Percentiles rank a stretch among this genome's conserved stretches.
phyloP scores from a whole-genome alignment of 805 yeast genomes.

The Saccharomycopsis lassenensis region DNA sequence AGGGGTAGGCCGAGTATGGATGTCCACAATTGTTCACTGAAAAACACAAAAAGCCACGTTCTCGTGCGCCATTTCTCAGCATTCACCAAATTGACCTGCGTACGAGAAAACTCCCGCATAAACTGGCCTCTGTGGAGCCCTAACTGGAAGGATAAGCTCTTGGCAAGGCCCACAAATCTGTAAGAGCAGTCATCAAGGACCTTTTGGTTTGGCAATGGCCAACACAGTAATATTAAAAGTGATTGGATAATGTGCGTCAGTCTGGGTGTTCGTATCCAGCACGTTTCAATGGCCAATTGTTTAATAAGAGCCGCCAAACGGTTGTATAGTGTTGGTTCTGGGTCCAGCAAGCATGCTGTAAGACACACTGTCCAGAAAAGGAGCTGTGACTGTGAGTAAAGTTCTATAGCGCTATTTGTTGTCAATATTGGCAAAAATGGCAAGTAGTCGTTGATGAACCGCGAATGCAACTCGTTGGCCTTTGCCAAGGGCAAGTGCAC shows the following conservation, averaged over 20 bases:
- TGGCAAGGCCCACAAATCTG: slow-evolving; percentile 80
- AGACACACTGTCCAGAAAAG: slow-evolving; percentile 86
- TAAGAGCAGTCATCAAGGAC: slow-evolving; percentile 88
- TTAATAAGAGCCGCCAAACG: slow-evolving; percentile 67
- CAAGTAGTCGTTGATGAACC: slow-evolving; percentile 54
- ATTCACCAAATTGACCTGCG: slow-evolving; percentile 79
- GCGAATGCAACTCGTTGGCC: slow-evolving; percentile 62
- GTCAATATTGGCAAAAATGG: slow-evolving; percentile 75
- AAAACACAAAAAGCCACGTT: slow-evolving; percentile 82
- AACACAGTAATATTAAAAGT: slow-evolving; percentile 64
- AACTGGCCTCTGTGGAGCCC: slow-evolving; percentile 90
- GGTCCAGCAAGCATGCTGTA: slow-evolving; percentile 78
- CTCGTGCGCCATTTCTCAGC: slow-evolving; percentile 93
- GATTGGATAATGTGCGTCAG: slow-evolving; percentile 93
- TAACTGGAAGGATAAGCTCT: slow-evolving; percentile 69
- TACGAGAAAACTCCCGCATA: slow-evolving; percentile 80
- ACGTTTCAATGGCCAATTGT: slow-evolving; percentile 80
- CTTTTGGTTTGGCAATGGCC: slow-evolving; percentile 92
- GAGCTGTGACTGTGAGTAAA: slow-evolving; percentile 73
- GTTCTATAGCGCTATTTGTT: slow-evolving; percentile 55
- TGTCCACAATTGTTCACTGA: slow-evolving; percentile 86
- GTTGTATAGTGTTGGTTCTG: slow-evolving; percentile 73
- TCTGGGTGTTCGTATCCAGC: slow-evolving; percentile 89
- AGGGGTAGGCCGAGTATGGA: slow-evolving; percentile 83
- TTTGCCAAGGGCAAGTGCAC: slow-evolving; percentile 54